phyloP scores from a whole-genome alignment of 345 rosid genomes.

The Camelina sativa region DNA sequence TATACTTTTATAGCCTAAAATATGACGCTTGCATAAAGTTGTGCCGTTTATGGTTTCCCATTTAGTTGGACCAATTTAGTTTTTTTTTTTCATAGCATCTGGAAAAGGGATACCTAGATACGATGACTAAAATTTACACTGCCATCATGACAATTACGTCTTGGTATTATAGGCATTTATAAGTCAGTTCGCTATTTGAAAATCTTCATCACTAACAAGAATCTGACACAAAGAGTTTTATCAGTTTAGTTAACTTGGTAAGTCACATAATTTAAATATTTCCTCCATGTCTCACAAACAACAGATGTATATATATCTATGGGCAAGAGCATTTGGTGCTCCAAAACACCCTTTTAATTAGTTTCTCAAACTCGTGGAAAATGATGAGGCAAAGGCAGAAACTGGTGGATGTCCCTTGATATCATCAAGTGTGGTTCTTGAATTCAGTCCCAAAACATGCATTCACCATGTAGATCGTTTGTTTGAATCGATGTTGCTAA shows the following conservation, averaged over 20 bases:
- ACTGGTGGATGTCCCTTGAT: background rate
- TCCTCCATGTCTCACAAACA: background rate
- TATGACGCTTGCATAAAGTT: background rate
- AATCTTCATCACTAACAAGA: background rate
- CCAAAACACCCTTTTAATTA: background rate
- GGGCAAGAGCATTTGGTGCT: background rate
- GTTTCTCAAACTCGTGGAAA: background rate
- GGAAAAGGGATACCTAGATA: background rate
- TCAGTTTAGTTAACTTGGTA: background rate
- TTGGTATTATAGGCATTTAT: background rate
- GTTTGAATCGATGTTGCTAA: background rate
- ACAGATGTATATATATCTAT: background rate
- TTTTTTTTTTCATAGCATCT: background rate
- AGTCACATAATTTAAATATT: background rate
- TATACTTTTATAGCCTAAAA: background rate
- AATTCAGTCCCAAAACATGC: background rate
- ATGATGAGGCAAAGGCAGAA: background rate
- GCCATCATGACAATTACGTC: background rate
- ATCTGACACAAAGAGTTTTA: background rate
- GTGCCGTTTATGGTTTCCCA: slow-evolving; percentile 13
- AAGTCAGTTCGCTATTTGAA: background rate
- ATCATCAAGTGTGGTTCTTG: background rate
- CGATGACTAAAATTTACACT: background rate
- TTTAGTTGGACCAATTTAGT: slow-evolving; percentile 7
- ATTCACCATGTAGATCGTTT: background rate